A percentile compares a stretch with the other conserved stretches of the same genome.
phyloP scores from a whole-genome alignment of 768 basidiomycete species.

The Omphalotus guepiniiformis region DNA sequence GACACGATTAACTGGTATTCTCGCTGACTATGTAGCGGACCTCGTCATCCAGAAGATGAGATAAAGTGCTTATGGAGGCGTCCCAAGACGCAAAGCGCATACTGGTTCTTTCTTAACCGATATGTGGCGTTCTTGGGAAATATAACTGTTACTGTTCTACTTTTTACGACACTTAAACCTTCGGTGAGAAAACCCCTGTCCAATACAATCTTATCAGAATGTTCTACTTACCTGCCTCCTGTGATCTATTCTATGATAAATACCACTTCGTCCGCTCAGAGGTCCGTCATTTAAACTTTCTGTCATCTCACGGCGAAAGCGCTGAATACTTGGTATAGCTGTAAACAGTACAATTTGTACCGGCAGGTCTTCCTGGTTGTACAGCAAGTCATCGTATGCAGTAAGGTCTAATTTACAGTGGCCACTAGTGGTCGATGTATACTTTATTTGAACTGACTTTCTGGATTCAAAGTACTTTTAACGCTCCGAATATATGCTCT shows the following conservation, averaged over 20 bases:
- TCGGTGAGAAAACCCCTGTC: no score
- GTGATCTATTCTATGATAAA: no score
- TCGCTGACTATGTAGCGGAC: not conserved
- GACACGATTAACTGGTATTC: not conserved
- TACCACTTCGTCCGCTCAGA: no score
- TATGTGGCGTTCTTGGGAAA: conserved; percentile 17
- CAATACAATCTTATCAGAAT: no score
- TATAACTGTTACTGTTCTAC: conserved; percentile 10
- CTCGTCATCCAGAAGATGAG: conserved; percentile 12
- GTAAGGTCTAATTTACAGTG: conserved; percentile 17
- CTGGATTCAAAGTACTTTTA: conserved; percentile 32
- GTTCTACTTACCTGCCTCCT: no score
- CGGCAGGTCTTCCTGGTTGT: conserved; percentile 28
- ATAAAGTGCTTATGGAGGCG: conserved; percentile 17
- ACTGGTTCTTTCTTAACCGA: conserved; percentile 20
- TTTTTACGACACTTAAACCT: no score
- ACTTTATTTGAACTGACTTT: not conserved
- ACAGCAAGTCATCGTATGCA: conserved; percentile 26
- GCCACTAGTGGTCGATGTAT: not conserved
- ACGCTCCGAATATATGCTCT: conserved; percentile 48
- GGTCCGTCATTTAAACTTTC: not conserved
- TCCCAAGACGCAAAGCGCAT: conserved; percentile 12
- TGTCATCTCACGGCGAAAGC: not conserved
- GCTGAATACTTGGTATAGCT: conserved; percentile 16
- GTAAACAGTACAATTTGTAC: conserved; percentile 17